These are phyloP conservation scores for Allantophomopsis cytisporea DNA, from an alignment of 2,329 filamentous ascomycete species.

Conservation along the genomic window DNA sequence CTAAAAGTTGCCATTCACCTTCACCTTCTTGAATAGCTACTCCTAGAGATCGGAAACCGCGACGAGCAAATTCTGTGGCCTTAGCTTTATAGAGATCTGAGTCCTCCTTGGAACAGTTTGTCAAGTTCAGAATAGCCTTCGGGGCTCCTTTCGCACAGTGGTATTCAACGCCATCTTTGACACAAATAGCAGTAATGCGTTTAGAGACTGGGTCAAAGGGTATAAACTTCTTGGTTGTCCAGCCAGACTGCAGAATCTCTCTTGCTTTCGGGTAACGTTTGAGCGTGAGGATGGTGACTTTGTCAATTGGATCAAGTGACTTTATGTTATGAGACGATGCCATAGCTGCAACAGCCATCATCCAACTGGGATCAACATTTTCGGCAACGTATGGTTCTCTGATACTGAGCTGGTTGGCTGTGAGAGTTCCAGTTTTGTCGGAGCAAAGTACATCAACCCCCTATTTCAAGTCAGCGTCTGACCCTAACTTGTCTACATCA, in stretches of 20 bases:
- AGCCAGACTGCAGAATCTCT: slow-evolving; percentile 62
- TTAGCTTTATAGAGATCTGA: slow-evolving; percentile 57
- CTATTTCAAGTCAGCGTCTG: background rate
- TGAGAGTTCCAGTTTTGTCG: slow-evolving; percentile 70
- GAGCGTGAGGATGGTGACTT: slow-evolving; percentile 64
- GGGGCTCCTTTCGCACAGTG: slow-evolving; percentile 67
- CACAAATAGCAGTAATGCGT: slow-evolving; percentile 59
- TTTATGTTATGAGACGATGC: slow-evolving; percentile 70
- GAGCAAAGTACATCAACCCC: slow-evolving; percentile 71
- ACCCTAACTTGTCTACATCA: background rate
- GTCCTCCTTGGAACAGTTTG: slow-evolving; percentile 51
- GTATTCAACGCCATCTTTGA: slow-evolving; percentile 56
- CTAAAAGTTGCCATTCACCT: slow-evolving; percentile 55
- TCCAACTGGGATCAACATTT: slow-evolving; percentile 70
- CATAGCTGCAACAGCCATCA: slow-evolving; percentile 69
- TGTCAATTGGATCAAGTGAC: slow-evolving; percentile 67
- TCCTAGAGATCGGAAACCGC: slow-evolving; percentile 71
- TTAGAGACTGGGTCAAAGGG: slow-evolving; percentile 71
- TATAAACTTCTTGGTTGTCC: slow-evolving; percentile 66
- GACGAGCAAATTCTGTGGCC: slow-evolving; percentile 60
- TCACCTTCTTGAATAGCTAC: slow-evolving; percentile 69
- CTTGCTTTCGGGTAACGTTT: slow-evolving; percentile 66
- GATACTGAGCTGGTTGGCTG: slow-evolving; percentile 62
- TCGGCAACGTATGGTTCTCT: slow-evolving; percentile 66
- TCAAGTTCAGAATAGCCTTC: slow-evolving; percentile 59